Base-by-base conservation (phyloP, 179 eudicot genomes). In the Beta macrorhiza region DNA sequence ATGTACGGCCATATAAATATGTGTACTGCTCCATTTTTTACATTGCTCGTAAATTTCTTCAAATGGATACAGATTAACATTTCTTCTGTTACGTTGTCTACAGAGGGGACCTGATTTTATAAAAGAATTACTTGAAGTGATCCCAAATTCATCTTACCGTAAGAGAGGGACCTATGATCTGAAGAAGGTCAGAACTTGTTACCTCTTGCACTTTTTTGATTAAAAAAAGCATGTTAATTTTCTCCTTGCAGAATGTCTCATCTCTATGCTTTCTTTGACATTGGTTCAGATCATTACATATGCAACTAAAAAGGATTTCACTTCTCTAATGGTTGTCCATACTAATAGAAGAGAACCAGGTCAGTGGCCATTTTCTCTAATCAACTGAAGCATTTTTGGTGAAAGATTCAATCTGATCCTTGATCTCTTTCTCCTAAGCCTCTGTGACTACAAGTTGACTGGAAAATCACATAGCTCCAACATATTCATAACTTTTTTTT, bases 331-430 rank as follows among this genome's bases (percentile, higher is more conserved):
- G 14, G 98, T 96, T 81, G 98, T 96, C 74, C 99, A 94, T 78
- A 91, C 98, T 77, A 96, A 91, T 81, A 91, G 98, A 72, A 88
- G 98, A 85, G 98, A 96, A 85, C 99, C 99, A 83, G 97, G 99
- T 94, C 57, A 83, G 82, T 79, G 15, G 17, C 3, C n/a, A 47
- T 45, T 57, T 32, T 25, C 16, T 56, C 10, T 19, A 5, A 67
- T 67, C 61, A 16, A 45, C 47, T 75, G 45, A 63, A 79, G n/a
- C 7, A 75, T 77, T 81, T 8, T 14, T 42, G 6, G 32, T 71
- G 61, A 61, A 11, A 44, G 37, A 22, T 53, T 12, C 64, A 29
- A 16, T 55, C 37, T 53, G 5, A 2, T 53, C 53, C 25, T 65
- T 32, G 44, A 7, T 44, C 29, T 13, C 52, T 29, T 59, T 11